These are phyloP conservation scores for Zopfochytrium polystomum DNA, from an alignment of 371 early-diverging fungal genomes.

Conservation along the genomic window DNA sequence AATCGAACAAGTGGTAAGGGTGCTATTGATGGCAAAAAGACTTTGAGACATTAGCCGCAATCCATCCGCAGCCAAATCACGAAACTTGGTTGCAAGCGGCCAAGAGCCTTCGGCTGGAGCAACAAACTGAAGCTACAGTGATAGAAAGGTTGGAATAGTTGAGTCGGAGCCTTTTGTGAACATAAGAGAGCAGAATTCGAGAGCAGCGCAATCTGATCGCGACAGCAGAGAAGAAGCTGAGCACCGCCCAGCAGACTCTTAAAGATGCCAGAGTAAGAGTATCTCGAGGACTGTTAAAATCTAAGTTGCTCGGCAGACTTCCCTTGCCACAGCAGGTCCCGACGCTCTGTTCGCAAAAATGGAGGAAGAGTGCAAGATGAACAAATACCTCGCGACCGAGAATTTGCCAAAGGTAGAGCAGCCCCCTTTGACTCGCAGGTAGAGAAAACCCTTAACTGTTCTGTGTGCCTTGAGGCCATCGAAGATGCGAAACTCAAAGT, in stretches of 20 bases:
- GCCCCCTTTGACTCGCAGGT: not conserved
- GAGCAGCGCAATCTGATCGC: conserved; percentile 41
- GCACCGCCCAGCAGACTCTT: conserved; percentile 27
- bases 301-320: conserved; percentile 20
- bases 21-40: not conserved
- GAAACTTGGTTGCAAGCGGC: conserved; percentile 56
- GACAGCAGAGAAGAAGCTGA: conserved; percentile 38
- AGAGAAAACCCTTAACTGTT: not conserved
- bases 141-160: conserved; percentile 33
- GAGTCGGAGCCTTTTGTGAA: not conserved
- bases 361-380: conserved; percentile 53
- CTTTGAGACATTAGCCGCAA: not conserved
- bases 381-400: conserved; percentile 47
- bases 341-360: conserved; percentile 46
- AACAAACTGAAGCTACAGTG: conserved; percentile 39
- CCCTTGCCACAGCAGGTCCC: conserved; percentile 33
- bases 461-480: conserved; percentile 25
- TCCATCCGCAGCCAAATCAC: conserved; percentile 42
- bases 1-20: conserved; percentile 50
- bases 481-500: conserved; percentile 35
- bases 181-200: conserved; percentile 29
- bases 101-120: conserved; percentile 47
- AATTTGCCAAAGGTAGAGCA: conserved; percentile 47
- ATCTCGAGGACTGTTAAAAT: not conserved
- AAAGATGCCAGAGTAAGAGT: conserved; percentile 41